Evolutionary conservation across 1,284 basidiomycete genomes (phyloP).

Genomic region (Pterulicium gracile): DNA sequence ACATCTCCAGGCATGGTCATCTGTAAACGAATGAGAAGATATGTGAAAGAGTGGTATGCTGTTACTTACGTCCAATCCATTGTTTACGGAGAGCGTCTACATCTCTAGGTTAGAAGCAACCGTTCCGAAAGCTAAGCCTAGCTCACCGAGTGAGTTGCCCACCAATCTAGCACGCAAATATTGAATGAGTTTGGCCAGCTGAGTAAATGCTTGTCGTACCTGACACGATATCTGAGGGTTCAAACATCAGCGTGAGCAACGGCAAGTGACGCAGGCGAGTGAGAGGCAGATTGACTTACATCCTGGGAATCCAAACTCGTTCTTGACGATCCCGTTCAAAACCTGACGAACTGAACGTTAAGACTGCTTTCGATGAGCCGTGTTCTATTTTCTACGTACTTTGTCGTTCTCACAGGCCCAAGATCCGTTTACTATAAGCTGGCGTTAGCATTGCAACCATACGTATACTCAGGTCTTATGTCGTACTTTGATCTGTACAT

Average conservation of each 20-base stretch:
- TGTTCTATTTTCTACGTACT: constrained; percentile 22
- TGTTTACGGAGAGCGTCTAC: constrained; percentile 34
- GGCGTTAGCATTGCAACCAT: neutral
- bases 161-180: neutral
- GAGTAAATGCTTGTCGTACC: constrained; percentile 35
- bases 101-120: constrained; percentile 16
- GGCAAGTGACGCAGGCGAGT: neutral
- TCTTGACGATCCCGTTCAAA: constrained; percentile 63
- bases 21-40: constrained; percentile 16
- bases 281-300: constrained; percentile 26
- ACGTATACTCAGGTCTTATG: neutral
- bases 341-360: no score
- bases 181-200: neutral
- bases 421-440: constrained; percentile 43
- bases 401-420: constrained; percentile 62
- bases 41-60: neutral
- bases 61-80: constrained; percentile 48
- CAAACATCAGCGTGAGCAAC: neutral
- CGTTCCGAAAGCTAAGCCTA: constrained; percentile 6
- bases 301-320: constrained; percentile 64
- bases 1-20: constrained; percentile 54
- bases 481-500: constrained; percentile 30
- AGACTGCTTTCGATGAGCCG: no score
- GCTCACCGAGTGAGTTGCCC: constrained; percentile 2
- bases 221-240: constrained; percentile 33